phyloP scores from a whole-genome alignment of 306 rosid species.

The Prunus mume region DNA sequence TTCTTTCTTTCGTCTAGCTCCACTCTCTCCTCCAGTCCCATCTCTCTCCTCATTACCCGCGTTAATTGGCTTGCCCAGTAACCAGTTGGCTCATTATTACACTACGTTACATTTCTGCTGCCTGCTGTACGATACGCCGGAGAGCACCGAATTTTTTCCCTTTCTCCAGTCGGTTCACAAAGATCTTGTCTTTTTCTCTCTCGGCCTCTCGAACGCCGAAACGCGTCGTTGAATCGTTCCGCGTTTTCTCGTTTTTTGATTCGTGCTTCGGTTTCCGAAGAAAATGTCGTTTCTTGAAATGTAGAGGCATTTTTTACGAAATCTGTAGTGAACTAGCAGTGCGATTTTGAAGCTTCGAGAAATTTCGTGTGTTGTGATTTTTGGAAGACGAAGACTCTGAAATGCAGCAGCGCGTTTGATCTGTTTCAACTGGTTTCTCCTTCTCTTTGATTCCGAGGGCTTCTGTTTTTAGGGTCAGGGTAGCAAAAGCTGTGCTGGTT shows the following conservation, averaged over 20 bases:
- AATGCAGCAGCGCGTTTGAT: not conserved
- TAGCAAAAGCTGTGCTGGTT: not conserved
- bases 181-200: not conserved
- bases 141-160: constrained; percentile 3
- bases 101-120: not conserved
- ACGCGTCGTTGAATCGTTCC: constrained; percentile 1
- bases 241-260: not conserved
- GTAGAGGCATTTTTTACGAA: not conserved
- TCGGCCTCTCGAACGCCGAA: not conserved
- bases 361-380: not conserved
- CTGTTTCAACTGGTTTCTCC: not conserved
- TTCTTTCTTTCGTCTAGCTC: not conserved
- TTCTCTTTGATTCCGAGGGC: not conserved
- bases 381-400: not conserved
- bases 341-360: not conserved
- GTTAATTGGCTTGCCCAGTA: not conserved
- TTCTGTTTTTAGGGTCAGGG: not conserved
- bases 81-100: not conserved
- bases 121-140: constrained; percentile 3
- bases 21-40: not conserved
- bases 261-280: not conserved
- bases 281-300: constrained; percentile 9
- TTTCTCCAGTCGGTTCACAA: constrained; percentile 10
- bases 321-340: not conserved
- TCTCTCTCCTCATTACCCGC: not conserved